Base-by-base conservation (phyloP, 441 rosid genomes). In the Arabidopsis lyrata region DNA sequence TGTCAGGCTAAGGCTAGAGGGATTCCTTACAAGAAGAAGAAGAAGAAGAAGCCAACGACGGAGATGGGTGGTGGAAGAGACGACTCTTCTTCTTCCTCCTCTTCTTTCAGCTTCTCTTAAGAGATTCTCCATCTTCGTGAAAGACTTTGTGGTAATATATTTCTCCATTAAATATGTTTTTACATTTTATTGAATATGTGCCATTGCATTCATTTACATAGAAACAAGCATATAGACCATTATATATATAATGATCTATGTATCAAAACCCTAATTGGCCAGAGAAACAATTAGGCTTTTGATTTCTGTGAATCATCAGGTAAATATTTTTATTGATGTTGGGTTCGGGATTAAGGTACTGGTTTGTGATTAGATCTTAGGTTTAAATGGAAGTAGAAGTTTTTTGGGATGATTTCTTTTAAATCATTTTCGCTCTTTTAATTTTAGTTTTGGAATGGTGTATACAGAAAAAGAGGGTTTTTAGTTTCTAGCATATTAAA, bases 1-100 rank as follows among this genome's bases (percentile, higher is more conserved):
- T 84, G 86, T 67, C 94, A 89, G 59, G 87, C 91, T 16, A 89
- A 84, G 81, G 94, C 94, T 6, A 80, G 94, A 47, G 94, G 94
- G 39, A 87, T 87, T 68, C 91, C 91, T 5, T 87, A 89, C 70
- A 87, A 86, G 83, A 89, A 89, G 86, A 89, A 89, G 66, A 87
- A 86, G 81, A 86, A 86, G 86, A 78, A 82, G 76, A 73, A 77
- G 61, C 79, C 68, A 32, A 68, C 59, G 10, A 45, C 45, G 24
- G 63, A 66, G 47, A 58, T 42, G 50, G 15, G 29, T 62, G 60
- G 76, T 75, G 84, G 87, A 63, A 75, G 77, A 47, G 73, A 36
- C 6, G 85, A 81, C 44, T 6, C 92, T 39, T 67, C 73, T 14
- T 75, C 78, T 39, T 55, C 74, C 14, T 41, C 78, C 80, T 85